phyloP scores from a whole-genome alignment of 768 basidiomycete species.

The Boletus subcaerulescens region DNA sequence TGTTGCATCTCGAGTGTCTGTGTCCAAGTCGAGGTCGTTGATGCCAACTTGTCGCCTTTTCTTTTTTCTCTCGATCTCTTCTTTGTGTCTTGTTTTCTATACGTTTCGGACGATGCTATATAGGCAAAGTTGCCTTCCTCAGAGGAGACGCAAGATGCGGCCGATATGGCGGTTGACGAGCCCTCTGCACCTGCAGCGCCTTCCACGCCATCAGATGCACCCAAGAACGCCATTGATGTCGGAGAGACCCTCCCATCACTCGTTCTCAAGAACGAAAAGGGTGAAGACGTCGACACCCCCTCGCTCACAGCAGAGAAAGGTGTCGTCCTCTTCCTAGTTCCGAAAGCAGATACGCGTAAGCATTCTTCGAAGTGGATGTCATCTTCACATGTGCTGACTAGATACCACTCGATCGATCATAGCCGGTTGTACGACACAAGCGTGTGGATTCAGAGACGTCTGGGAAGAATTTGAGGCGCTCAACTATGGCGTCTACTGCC shows the following conservation, averaged over 20 bases:
- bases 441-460: slow-evolving; percentile 86
- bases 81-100: background rate
- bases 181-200: slow-evolving; percentile 1
- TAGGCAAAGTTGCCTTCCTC: slow-evolving; percentile 20
- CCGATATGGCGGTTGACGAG: slow-evolving; percentile 1
- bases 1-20: slow-evolving; percentile 4
- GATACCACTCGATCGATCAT: background rate
- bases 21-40: background rate
- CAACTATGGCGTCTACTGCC: slow-evolving; percentile 72
- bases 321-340: slow-evolving; percentile 78
- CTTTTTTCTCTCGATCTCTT: background rate
- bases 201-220: background rate
- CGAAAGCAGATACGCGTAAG: slow-evolving; percentile 84
- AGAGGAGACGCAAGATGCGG: slow-evolving; percentile 1
- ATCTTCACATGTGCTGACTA: background rate
- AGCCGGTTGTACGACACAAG: slow-evolving; percentile 92
- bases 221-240: slow-evolving; percentile 47
- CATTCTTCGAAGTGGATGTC: slow-evolving; percentile 2
- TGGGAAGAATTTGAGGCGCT: slow-evolving; percentile 70
- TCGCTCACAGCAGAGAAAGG: slow-evolving; percentile 67
- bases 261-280: slow-evolving; percentile 81
- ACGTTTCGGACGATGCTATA: background rate
- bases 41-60: background rate
- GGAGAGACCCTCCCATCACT: slow-evolving; percentile 76
- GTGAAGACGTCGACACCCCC: slow-evolving; percentile 68